These are phyloP conservation scores for Polytrichum commune DNA, from an alignment of 225 moss, liverwort and hornwort genomes.

Conservation along the genomic window DNA sequence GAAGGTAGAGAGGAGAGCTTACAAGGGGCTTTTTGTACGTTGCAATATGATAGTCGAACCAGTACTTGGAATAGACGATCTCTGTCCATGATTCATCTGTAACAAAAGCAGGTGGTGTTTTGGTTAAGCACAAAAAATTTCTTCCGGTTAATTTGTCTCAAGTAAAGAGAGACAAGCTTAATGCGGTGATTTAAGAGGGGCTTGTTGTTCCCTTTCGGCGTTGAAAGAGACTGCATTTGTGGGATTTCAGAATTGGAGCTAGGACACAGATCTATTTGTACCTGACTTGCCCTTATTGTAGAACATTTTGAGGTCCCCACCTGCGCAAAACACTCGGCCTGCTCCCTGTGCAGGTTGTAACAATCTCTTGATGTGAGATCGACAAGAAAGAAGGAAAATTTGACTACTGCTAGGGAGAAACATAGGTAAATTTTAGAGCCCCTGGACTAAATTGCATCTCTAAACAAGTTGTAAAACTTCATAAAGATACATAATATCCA, in stretches of 20 bases:
- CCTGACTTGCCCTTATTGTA: constrained; percentile 62
- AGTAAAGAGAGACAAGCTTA: too few relatives aligned
- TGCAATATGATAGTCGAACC: constrained; percentile 93
- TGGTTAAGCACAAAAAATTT: too few relatives aligned
- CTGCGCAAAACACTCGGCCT: constrained; percentile 91
- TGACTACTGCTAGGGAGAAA: background rate
- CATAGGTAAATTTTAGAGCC: background rate
- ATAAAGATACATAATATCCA: too few relatives aligned
- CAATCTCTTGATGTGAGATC: background rate
- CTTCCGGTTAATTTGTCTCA: too few relatives aligned
- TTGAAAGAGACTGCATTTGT: too few relatives aligned
- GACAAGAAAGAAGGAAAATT: background rate
- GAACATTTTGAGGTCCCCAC: constrained; percentile 86
- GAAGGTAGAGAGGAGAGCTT: constrained; percentile 4
- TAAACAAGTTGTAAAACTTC: too few relatives aligned
- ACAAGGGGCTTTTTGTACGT: constrained; percentile 89
- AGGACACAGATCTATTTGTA: constrained; percentile 13
- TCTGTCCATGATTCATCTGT: constrained; percentile 79
- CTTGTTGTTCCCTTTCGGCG: too few relatives aligned
- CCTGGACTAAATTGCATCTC: background rate
- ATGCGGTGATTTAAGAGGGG: too few relatives aligned
- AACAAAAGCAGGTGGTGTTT: constrained; percentile 1
- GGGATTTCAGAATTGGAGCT: too few relatives aligned
- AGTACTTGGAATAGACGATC: constrained; percentile 88
- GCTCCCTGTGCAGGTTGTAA: constrained; percentile 45